phyloP scores from a whole-genome alignment of 1,139 yeast genomes.

The Hyphopichia pseudoburtonii region DNA sequence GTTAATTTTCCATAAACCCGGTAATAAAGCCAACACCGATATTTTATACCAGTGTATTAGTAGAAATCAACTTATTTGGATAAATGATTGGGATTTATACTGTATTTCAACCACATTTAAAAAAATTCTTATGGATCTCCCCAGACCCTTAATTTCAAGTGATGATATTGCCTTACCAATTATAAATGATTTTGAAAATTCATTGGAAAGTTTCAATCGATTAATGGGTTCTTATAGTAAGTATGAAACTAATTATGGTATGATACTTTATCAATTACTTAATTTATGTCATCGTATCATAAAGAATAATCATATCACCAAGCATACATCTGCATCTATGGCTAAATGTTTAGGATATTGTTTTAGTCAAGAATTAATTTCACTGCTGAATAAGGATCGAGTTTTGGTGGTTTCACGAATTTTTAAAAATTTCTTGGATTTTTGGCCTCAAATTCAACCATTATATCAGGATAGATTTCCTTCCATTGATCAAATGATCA shows the following conservation, averaged over 20 bases:
- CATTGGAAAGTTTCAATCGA: conserved; percentile 17
- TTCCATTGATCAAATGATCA: conserved; percentile 23
- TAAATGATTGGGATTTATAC: conserved; percentile 63
- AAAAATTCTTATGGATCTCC: conserved; percentile 45
- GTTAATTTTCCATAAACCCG: conserved; percentile 57
- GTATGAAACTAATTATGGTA: conserved; percentile 13
- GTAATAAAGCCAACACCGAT: conserved; percentile 51
- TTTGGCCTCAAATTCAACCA: conserved; percentile 33
- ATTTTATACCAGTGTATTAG: conserved; percentile 53
- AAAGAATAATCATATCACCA: conserved; percentile 31
- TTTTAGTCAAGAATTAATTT: conserved; percentile 51
- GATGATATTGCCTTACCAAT: conserved; percentile 47
- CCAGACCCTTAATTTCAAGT: conserved; percentile 46
- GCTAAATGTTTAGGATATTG: conserved; percentile 52
- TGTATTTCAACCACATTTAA: conserved; percentile 57
- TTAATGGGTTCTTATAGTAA: conserved; percentile 16
- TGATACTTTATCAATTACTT: conserved; percentile 40
- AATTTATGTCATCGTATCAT: conserved; percentile 39
- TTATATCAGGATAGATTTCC: conserved; percentile 13
- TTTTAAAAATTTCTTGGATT: conserved; percentile 46
- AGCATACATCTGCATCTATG: conserved; percentile 45
- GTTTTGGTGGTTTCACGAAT: conserved; percentile 51
- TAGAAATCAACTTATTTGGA: conserved; percentile 56
- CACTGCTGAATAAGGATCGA: conserved; percentile 43
- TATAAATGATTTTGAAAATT: conserved; percentile 42